phyloP scores from a whole-genome alignment of 202 grass and related monocot species.

The Elaeis oleifera region DNA sequence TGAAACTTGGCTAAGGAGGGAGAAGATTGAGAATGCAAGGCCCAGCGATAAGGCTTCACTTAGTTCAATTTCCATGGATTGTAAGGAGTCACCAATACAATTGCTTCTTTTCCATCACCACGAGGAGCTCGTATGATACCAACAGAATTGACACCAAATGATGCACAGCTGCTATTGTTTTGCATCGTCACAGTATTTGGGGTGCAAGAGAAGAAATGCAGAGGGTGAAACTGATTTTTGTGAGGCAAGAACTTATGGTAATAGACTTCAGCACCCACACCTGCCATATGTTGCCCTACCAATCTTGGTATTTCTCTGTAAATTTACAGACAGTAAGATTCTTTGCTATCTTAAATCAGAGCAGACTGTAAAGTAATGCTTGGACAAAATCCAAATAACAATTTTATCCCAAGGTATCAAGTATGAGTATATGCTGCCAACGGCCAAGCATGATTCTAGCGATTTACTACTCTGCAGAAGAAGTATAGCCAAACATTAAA shows the following conservation, averaged over 20 bases:
- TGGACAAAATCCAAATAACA: not conserved
- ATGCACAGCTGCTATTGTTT: slow-evolving; percentile 37
- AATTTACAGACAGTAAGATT: slow-evolving; percentile 17
- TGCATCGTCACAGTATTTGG: slow-evolving; percentile 25
- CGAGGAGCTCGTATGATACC: slow-evolving; percentile 84
- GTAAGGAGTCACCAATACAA: slow-evolving; percentile 90
- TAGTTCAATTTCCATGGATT: slow-evolving; percentile 45
- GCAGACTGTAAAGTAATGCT: too few species aligned
- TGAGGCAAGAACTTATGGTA: slow-evolving; percentile 64
- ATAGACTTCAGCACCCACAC: slow-evolving; percentile 74
- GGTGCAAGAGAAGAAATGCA: slow-evolving; percentile 75
- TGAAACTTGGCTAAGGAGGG: slow-evolving; percentile 58
- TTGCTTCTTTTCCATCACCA: slow-evolving; percentile 96
- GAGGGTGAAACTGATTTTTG: slow-evolving; percentile 49
- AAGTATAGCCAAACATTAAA: not conserved
- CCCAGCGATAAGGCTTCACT: slow-evolving; percentile 69
- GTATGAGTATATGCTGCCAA: too few species aligned
- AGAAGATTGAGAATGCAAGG: slow-evolving; percentile 88
- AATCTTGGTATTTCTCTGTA: slow-evolving; percentile 58
- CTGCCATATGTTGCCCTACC: slow-evolving; percentile 49
- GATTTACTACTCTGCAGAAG: too few species aligned
- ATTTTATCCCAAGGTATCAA: too few species aligned
- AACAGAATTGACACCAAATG: slow-evolving; percentile 52
- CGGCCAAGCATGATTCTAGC: too few species aligned
- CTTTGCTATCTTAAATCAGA: too few species aligned